Evolutionary conservation across 345 rosid species (phyloP).

Genomic region (Gossypium mustelinum): DNA sequence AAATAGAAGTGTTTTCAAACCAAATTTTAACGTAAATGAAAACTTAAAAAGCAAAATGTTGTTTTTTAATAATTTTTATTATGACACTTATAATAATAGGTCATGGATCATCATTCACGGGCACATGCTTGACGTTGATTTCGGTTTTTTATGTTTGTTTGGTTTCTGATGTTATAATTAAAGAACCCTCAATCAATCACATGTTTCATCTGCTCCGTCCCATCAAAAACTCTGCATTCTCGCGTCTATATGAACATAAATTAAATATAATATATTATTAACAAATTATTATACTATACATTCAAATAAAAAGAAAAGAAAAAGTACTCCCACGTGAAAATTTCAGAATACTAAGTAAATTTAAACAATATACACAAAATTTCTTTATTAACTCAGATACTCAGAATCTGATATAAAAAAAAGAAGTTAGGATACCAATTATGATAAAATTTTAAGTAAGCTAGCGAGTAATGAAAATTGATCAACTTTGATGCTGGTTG

Average conservation of each 20-base stretch:
- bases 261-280: not conserved
- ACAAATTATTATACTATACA: not conserved
- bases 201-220: not conserved
- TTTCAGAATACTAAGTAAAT: not conserved
- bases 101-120: not conserved
- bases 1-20: too few species aligned
- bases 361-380: not conserved
- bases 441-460: too few species aligned
- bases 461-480: not conserved
- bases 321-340: not conserved
- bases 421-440: too few species aligned
- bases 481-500: conserved; percentile 4
- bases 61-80: too few species aligned
- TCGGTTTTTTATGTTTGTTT: too few species aligned
- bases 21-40: too few species aligned
- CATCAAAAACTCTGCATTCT: not conserved
- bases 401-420: too few species aligned
- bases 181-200: not conserved
- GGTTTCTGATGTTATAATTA: not conserved
- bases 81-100: not conserved
- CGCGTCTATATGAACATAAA: not conserved
- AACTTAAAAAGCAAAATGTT: too few species aligned
- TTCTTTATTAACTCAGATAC: too few species aligned
- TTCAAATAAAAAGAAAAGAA: not conserved
- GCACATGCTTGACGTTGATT: not conserved